Evolutionary conservation across 2,329 filamentous ascomycete genomes (phyloP), one percentile per base, ranked within the genome.

Genomic region (Colletotrichum horii): DNA sequence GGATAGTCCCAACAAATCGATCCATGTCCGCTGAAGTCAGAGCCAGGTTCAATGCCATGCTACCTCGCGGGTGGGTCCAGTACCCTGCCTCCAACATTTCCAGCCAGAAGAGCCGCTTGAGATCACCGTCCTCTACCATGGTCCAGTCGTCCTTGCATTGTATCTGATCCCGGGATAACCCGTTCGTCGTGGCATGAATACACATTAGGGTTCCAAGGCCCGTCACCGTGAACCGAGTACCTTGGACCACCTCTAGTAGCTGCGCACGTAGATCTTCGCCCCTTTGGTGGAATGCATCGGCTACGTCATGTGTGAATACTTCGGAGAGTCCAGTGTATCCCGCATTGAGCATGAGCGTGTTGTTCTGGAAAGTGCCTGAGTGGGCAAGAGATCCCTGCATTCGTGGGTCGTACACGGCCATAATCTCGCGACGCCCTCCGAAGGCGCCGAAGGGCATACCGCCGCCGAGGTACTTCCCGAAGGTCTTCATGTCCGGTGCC

Each of bases 361-460:
- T 92, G 78, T 93, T 93, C 79, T 93, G 92, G 82, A 92, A 93
- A 0, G 91, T 93, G 0, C 91, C 91, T 0, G 90, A 88, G 78
- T 93, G 91, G 4, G 84, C 81, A 6, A 91, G 82, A 22, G 43
- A 52, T 11, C 30, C 61, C n/a, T 24, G n/a, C 30, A 28, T 65
- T 32, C 28, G 14, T 22, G 61, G 61, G 78, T 90, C 88, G 80
- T 88, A 92, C 15, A 89, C 79, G 0, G 79, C 79, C 88, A 92
- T 91, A 56, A 92, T 84, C 4, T 88, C 85, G 66, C 81, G 79
- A 24, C 84, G 81, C 0, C 91, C 91, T 2, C 91, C 91, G 78
- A 93, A 92, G 0, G 88, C 89, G 4, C 90, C 91, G 78, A 93
- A 91, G 2, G 87, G 84, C 79, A 92, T 85, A 0, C 91, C 91